A percentile compares a stretch with the other conserved stretches of the same genome.
Evolutionary conservation across 1,139 yeast species (phyloP).

Genomic region (Sugiyamaella xylanicola): DNA sequence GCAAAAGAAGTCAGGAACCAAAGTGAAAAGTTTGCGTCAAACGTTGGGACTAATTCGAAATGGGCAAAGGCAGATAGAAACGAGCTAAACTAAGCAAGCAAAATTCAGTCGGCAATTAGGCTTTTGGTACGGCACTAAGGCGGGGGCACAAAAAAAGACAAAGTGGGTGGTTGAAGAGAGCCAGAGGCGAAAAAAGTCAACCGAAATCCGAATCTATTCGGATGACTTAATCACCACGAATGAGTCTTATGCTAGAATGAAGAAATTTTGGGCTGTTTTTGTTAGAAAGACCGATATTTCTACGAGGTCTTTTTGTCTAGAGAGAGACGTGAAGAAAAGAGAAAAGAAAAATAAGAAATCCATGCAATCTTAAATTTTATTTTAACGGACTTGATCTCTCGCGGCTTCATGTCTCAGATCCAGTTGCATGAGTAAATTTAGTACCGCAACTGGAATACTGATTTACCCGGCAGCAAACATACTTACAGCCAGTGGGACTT

Average conservation of each 20-base stretch:
- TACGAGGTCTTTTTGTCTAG: conserved; percentile 2
- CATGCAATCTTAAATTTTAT: not conserved
- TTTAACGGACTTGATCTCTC: not conserved
- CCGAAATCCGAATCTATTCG: conserved; percentile 5
- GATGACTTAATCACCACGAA: conserved; percentile 2
- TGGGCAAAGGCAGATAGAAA: not conserved
- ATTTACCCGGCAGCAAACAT: not conserved
- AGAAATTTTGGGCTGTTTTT: conserved; percentile 8
- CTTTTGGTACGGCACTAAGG: not conserved
- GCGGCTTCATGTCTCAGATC: conserved; percentile 8
- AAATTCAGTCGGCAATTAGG: not conserved
- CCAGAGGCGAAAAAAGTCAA: not conserved
- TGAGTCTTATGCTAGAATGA: not conserved
- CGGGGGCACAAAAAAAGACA: not conserved
- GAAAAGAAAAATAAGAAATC: conserved; percentile 1
- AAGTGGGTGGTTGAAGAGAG: not conserved
- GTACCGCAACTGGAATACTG: not conserved
- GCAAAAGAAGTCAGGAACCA: conserved; percentile 1
- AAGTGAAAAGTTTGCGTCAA: not conserved
- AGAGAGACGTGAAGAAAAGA: not conserved
- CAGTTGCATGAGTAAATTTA: not conserved
- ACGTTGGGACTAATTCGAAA: conserved; percentile 9
- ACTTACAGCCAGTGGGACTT: not conserved
- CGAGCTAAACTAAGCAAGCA: not conserved
- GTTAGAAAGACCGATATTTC: conserved; percentile 9